phyloP scores from a whole-genome alignment of 495 filamentous ascomycete species.

The Arthonia radiata region DNA sequence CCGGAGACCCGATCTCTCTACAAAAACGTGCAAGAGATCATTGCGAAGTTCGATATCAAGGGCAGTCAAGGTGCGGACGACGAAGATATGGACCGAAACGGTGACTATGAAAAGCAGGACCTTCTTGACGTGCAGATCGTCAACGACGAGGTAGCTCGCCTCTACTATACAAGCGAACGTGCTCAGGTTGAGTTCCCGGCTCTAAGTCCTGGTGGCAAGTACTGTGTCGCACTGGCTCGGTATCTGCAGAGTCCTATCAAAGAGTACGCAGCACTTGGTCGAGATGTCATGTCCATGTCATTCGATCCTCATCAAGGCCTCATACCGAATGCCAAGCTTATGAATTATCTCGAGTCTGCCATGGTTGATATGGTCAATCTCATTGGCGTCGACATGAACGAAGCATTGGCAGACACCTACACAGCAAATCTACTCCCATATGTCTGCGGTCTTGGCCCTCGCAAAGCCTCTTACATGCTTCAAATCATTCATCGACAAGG shows the following conservation, averaged over 20 bases:
- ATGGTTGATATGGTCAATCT: slow-evolving; percentile 98
- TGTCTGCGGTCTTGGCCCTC: slow-evolving; percentile 74
- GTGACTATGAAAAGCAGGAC: slow-evolving; percentile 34
- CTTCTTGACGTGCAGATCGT: slow-evolving; percentile 68
- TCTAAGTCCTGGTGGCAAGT: slow-evolving; percentile 47
- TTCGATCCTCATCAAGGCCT: slow-evolving; percentile 81
- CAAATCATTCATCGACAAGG: slow-evolving; percentile 81
- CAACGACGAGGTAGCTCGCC: slow-evolving; percentile 82
- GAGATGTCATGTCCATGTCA: slow-evolving; percentile 59
- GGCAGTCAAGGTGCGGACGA: slow-evolving; percentile 46
- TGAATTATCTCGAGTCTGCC: slow-evolving; percentile 68
- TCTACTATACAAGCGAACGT: slow-evolving; percentile 75
- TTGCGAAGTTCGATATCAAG: slow-evolving; percentile 45
- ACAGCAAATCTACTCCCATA: slow-evolving; percentile 75
- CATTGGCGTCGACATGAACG: slow-evolving; percentile 81
- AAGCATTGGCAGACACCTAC: slow-evolving; percentile 53
- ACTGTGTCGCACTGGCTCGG: slow-evolving; percentile 67
- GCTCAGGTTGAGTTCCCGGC: slow-evolving; percentile 62
- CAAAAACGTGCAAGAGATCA: slow-evolving; percentile 47
- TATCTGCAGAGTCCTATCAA: slow-evolving; percentile 88
- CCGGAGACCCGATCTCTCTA: slow-evolving; percentile 67
- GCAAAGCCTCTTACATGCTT: slow-evolving; percentile 67
- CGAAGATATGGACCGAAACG: slow-evolving; percentile 32
- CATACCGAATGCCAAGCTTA: slow-evolving; percentile 59
- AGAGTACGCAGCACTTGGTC: slow-evolving; percentile 79